Evolutionary conservation across 768 basidiomycete genomes (phyloP), one percentile per base, ranked within the genome.

Genomic region (Rubroboletus satanas): DNA sequence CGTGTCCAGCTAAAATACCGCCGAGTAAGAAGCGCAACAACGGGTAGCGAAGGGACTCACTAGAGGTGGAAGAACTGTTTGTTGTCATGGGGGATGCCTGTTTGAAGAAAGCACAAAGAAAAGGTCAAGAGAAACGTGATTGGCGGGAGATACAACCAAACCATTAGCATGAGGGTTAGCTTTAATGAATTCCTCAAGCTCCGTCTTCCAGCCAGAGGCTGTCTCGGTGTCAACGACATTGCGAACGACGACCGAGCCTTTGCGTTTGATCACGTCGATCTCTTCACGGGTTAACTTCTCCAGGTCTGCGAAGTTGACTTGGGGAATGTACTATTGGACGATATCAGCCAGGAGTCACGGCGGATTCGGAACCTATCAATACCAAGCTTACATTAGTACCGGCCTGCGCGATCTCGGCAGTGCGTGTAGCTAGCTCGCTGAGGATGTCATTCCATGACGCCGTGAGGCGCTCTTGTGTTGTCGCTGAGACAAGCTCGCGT

Each of bases 1-100:
- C 65, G 70, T 11, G 78, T 74, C 78, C 78, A 80, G 66, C 78
- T 79, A 33, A 26, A 55, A 28, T 7, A 1, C 8, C 6, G 14
- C 29, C 51, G 18, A 36, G 38, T 31, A 49, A 39, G 49, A 38
- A 23, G 11, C 2, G 2, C 21, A 4, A 26, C 10, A 6, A 38
- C 26, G 0, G n/a, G 6, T 9, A 9, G 11, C 14, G 36, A 39
- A 49, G 8, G 2, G 3, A 74, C 81, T 49, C 60, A 86, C 87
- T 88, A 88, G 46, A 89, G 79, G 62, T 83, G 73, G 70, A 85
- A 88, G 70, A 90, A 87, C 61, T 89, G 87, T 49, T 84, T 87
- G 60, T 88, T 71, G n/a, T 77, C 59, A 6, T 56, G 74, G 0
- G 86, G 84, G 32, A 75, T 51, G 17, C 84, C 83, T 85, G 39